phyloP scores from a whole-genome alignment of 73 alveolate genomes.

The Durusdinium trenchii region DNA sequence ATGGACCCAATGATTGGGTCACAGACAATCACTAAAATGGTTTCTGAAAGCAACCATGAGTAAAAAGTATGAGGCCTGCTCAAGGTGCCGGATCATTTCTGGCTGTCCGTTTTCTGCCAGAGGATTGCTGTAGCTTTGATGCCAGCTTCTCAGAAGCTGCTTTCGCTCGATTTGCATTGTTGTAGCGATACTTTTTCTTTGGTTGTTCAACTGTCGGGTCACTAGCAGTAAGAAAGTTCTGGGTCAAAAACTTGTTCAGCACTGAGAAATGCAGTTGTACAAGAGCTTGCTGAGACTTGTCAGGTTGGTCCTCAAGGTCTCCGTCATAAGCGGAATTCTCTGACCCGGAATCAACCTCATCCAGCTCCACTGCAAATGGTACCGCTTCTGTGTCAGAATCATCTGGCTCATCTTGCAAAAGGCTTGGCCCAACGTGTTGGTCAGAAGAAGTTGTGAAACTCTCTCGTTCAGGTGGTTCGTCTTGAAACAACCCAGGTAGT shows the following conservation, averaged over 20 bases:
- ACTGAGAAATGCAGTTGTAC: background rate
- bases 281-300: background rate
- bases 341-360: background rate
- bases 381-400: background rate
- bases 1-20: background rate
- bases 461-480: background rate
- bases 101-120: background rate
- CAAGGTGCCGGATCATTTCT: constrained; percentile 4
- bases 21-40: background rate
- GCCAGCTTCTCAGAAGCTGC: background rate
- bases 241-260: background rate
- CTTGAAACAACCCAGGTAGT: background rate
- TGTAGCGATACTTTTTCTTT: background rate
- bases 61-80: background rate
- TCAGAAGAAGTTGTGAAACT: too few species aligned
- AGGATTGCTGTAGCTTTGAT: background rate
- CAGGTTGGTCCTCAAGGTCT: background rate
- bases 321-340: background rate
- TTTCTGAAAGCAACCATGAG: too few species aligned
- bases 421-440: background rate
- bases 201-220: background rate
- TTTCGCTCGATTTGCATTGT: background rate
- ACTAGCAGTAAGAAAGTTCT: background rate
- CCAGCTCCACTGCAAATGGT: background rate
- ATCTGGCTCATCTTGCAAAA: constrained; percentile 8